These are phyloP conservation scores for Nectriaceae sp. DNA, from an alignment of 2,329 filamentous ascomycete species.

Conservation along the genomic window DNA sequence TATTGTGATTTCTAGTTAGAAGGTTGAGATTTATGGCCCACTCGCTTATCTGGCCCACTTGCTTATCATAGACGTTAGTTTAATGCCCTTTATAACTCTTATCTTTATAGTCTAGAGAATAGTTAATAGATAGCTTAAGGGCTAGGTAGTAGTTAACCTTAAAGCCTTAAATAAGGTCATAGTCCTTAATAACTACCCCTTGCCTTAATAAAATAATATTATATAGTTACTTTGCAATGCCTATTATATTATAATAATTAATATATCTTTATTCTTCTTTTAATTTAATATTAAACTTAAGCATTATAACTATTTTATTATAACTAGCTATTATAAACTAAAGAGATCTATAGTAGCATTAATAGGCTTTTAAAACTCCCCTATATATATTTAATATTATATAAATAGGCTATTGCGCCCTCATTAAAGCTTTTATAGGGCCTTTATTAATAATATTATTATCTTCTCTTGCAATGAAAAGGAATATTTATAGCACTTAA, in stretches of 20 bases:
- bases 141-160: background rate
- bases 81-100: background rate
- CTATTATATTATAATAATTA: background rate
- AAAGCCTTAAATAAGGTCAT: background rate
- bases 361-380: background rate
- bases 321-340: background rate
- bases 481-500: background rate
- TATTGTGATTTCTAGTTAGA: no score
- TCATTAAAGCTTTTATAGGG: background rate
- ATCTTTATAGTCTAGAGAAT: conserved; percentile 1
- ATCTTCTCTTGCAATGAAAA: background rate
- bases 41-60: no score
- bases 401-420: background rate
- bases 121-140: conserved; percentile 1
- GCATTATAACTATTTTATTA: background rate
- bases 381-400: background rate
- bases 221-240: background rate
- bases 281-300: background rate
- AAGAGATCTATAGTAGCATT: background rate
- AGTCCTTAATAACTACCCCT: background rate
- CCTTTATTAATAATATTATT: background rate
- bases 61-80: no score
- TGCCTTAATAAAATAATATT: background rate
- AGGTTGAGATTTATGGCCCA: no score
- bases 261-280: conserved; percentile 1